phyloP scores from a whole-genome alignment of 106 monocot genomes.

The Acanthochlamys bracteata region DNA sequence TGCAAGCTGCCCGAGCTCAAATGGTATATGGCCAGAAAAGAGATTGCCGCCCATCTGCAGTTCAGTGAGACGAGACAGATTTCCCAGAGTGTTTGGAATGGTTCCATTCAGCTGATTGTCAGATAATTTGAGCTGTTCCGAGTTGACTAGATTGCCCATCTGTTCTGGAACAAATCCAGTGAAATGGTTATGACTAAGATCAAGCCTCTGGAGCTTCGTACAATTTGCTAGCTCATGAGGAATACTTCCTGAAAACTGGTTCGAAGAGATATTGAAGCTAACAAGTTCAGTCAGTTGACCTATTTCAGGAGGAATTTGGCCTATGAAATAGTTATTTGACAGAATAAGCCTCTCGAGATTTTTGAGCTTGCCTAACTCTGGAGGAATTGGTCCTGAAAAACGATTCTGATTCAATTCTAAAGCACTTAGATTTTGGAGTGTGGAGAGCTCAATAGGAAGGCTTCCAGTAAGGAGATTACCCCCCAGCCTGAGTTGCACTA shows the following conservation, averaged over 20 bases:
- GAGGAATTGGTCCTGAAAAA: slow-evolving; percentile 62
- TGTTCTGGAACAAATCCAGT: slow-evolving; percentile 41
- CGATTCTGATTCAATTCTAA: slow-evolving; percentile 59
- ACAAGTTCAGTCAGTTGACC: slow-evolving; percentile 47
- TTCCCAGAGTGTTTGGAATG: slow-evolving; percentile 53
- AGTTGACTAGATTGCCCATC: slow-evolving; percentile 49
- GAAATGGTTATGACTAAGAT: slow-evolving; percentile 60
- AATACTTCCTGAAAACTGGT: slow-evolving; percentile 47
- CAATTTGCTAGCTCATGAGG: slow-evolving; percentile 47
- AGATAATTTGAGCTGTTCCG: slow-evolving; percentile 53
- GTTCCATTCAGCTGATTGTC: slow-evolving; percentile 56
- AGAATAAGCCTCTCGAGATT: slow-evolving; percentile 51
- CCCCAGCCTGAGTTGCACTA: slow-evolving; percentile 57
- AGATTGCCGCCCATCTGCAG: slow-evolving; percentile 67
- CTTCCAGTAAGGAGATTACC: slow-evolving; percentile 61
- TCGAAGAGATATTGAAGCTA: slow-evolving; percentile 61
- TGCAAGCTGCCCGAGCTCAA: slow-evolving; percentile 46
- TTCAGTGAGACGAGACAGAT: slow-evolving; percentile 47
- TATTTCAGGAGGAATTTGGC: slow-evolving; percentile 59
- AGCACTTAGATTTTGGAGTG: slow-evolving; percentile 42
- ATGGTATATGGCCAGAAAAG: slow-evolving; percentile 49
- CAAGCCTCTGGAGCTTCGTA: slow-evolving; percentile 70
- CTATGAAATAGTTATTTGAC: slow-evolving; percentile 61
- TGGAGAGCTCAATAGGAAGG: slow-evolving; percentile 56
- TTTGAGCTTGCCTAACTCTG: slow-evolving; percentile 60